Percentiles rank a stretch among this genome's conserved stretches.
phyloP scores from a whole-genome alignment of 176 grass and related monocot genomes.

The Tillandsia leiboldiana region DNA sequence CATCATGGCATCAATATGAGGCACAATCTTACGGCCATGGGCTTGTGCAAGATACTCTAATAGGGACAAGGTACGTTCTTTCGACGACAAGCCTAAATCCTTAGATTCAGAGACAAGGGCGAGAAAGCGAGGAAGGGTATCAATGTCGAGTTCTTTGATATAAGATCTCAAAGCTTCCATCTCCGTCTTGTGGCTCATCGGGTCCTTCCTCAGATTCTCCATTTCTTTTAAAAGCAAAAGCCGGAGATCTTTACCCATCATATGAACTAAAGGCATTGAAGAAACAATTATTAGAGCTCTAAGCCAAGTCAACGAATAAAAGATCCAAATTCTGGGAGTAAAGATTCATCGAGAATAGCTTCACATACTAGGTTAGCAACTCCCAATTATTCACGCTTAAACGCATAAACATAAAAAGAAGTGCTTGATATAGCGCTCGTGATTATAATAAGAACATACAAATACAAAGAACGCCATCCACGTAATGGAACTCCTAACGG shows the following conservation, averaged over 20 bases:
- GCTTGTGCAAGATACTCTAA: constrained; percentile 43
- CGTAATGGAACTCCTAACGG: too few species aligned
- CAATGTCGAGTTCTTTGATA: constrained; percentile 40
- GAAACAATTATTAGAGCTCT: neutral
- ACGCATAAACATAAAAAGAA: too few species aligned
- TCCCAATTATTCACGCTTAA: too few species aligned
- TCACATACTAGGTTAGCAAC: too few species aligned
- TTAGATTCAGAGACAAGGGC: constrained; percentile 28
- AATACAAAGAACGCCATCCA: too few species aligned
- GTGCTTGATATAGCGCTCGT: too few species aligned
- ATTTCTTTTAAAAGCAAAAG: constrained; percentile 10
- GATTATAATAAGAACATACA: too few species aligned
- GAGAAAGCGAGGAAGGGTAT: constrained; percentile 54
- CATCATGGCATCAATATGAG: constrained; percentile 35
- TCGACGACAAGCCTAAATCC: constrained; percentile 11
- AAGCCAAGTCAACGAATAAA: too few species aligned
- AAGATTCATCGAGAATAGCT: too few species aligned
- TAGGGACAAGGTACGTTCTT: constrained; percentile 37
- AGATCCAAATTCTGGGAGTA: too few species aligned
- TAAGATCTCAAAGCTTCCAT: constrained; percentile 30
- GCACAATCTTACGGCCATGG: constrained; percentile 39
- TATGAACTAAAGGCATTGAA: constrained; percentile 31
- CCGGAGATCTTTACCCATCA: constrained; percentile 26
- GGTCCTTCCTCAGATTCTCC: constrained; percentile 13
- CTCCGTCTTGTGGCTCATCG: constrained; percentile 1